Base-by-base conservation (phyloP, 1,139 yeast genomes). In the Scheffersomyces quercinus region DNA sequence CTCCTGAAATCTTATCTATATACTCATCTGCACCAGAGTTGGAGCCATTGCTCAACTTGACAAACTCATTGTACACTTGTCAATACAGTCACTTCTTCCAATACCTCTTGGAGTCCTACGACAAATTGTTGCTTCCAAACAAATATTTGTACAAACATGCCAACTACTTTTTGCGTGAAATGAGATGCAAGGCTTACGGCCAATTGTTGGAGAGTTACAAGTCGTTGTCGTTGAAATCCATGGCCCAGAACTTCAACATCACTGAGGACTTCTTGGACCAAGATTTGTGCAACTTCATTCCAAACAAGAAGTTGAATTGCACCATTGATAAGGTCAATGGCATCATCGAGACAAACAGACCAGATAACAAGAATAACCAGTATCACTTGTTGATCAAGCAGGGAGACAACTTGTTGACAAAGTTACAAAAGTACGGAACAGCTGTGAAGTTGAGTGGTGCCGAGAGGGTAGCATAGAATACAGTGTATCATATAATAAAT, bases 321-420 rank as follows among this genome's bases (percentile, higher is more conserved):
- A 91, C 95, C 43, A 90, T 95, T 62, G 99, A 95, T 64, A 81
- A 90, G 58, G 99, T 93, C 43, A 88, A 90, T 64, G 98, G 98
- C 7, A 89, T 93, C 49, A 88, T 95, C 52, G 96, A 89, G 64
- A 95, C 99, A 28, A 93, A 90, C 67, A 80, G 98, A 55, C 97
- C 97, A 3, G 99, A 93, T 65, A 90, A 87, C 67, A 93, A 95
- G 70, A 93, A 95, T 62, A 88, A 88, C 45, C 98, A 93, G 67
- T 95, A 91, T 65, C 96, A 90, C 62, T 70, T 75, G 51, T 77
- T 95, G 59, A 85, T 95, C 58, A 89, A 88, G 65, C 96, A 87
- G 63, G 99, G 99, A 49, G 99, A 95, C 63, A 82, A 84, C 11
- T 75, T 95, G 56, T 81, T 95, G 66, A 93, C 99, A 28, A 93